These are phyloP conservation scores for Chondrus crispus DNA, from an alignment of 23 red algal species.

Conservation along the genomic window DNA sequence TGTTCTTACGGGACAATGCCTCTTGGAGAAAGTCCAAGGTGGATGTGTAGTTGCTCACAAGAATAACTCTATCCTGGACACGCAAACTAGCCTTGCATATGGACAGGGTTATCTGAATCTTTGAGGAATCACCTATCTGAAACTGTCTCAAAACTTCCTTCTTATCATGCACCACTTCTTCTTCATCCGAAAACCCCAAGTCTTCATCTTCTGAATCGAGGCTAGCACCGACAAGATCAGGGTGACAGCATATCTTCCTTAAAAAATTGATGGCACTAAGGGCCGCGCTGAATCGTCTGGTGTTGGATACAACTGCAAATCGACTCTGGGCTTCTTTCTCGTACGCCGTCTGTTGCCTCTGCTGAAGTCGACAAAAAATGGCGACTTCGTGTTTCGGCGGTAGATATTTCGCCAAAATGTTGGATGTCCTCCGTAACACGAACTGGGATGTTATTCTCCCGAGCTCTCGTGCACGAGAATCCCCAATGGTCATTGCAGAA, in stretches of 20 bases:
- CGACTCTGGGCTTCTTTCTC: conserved; percentile 38
- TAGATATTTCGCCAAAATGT: conserved; percentile 66
- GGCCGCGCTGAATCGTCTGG: conserved; percentile 50
- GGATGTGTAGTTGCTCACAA: conserved; percentile 74
- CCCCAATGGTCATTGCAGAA: conserved; percentile 29
- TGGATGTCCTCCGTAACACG: conserved; percentile 79
- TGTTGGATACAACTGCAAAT: conserved; percentile 21
- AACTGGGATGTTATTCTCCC: conserved; percentile 53
- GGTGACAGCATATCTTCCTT: conserved; percentile 97
- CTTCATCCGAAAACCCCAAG: not conserved
- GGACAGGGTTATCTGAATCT: conserved; percentile 58
- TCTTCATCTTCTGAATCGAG: not conserved
- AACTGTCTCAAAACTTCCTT: not conserved
- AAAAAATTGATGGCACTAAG: conserved; percentile 82
- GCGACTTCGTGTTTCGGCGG: conserved; percentile 85
- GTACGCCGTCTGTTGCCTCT: conserved; percentile 64
- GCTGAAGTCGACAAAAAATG: conserved; percentile 79
- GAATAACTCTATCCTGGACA: conserved; percentile 42
- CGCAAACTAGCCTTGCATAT: conserved; percentile 29
- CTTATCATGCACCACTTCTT: not conserved
- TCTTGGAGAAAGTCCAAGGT: conserved; percentile 68
- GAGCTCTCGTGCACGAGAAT: conserved; percentile 70
- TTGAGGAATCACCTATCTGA: conserved; percentile 40
- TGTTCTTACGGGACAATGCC: conserved; percentile 11
- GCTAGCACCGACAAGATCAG: conserved; percentile 22